These are phyloP conservation scores for Ziziphus jujuba DNA, from an alignment of 306 rosid genomes.

Conservation along the genomic window DNA sequence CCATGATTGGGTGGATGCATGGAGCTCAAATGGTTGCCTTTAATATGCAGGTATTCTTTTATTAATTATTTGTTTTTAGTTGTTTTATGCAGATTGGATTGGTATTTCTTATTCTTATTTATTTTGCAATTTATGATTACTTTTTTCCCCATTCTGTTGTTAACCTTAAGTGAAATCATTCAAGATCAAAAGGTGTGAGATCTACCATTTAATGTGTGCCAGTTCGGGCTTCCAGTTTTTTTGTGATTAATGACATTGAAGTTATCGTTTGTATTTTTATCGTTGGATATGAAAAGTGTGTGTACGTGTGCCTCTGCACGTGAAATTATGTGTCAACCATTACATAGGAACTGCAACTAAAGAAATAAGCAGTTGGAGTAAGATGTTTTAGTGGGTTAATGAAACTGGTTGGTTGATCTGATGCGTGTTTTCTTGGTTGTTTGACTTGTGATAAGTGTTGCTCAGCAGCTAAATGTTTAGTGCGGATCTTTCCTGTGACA, in stretches of 20 bases:
- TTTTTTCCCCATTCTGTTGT: neutral
- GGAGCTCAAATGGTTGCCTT: slow-evolving; percentile 99
- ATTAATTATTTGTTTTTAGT: slow-evolving; percentile 1
- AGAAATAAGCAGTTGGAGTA: neutral
- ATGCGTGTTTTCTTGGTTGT: neutral
- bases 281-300: neutral
- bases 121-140: neutral
- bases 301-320: neutral
- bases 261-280: neutral
- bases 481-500: slow-evolving; percentile 37
- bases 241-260: neutral
- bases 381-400: neutral
- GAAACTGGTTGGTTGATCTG: neutral
- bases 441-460: slow-evolving; percentile 12
- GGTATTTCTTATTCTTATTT: neutral
- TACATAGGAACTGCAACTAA: neutral
- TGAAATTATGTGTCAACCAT: neutral
- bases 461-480: slow-evolving; percentile 1
- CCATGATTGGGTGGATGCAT: slow-evolving; percentile 92
- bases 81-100: neutral
- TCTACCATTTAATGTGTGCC: slow-evolving; percentile 3
- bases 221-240: neutral
- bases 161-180: neutral
- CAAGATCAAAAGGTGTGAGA: neutral
- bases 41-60: slow-evolving; percentile 82